These are phyloP conservation scores for Ophiocordyceps camponoti-leonardi DNA, from an alignment of 2,329 filamentous ascomycete genomes.

Conservation along the genomic window DNA sequence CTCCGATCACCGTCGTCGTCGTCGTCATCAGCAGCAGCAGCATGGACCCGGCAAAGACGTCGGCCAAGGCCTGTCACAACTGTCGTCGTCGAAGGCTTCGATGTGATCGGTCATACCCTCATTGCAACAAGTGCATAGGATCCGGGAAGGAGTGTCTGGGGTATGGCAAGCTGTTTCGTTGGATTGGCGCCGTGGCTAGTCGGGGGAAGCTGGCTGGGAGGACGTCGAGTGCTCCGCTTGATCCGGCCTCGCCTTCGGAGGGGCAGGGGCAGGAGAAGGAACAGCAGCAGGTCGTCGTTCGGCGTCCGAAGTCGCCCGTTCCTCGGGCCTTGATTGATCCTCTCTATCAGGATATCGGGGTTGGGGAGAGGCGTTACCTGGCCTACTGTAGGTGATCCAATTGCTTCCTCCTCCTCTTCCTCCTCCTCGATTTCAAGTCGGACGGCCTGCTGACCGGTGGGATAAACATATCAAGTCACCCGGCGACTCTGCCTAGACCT, in stretches of 20 bases:
- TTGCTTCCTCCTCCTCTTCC: no score
- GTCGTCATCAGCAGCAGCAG: no score
- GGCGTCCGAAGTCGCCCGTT: constrained; percentile 1
- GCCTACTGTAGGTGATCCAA: constrained; percentile 18
- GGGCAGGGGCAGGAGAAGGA: no score
- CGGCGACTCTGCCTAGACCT: constrained; percentile 35
- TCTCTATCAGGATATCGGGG: constrained; percentile 34
- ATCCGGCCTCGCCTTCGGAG: neutral
- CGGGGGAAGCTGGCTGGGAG: constrained; percentile 23
- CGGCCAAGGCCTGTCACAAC: constrained; percentile 30
- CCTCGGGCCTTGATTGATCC: constrained; percentile 25
- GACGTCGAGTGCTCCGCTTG: constrained; percentile 17
- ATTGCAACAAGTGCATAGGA: constrained; percentile 31
- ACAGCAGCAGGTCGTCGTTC: neutral
- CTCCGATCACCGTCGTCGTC: neutral
- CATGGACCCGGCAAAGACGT: constrained; percentile 1
- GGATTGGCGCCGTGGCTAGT: constrained; percentile 29
- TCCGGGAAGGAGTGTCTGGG: constrained; percentile 33
- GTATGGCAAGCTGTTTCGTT: constrained; percentile 33
- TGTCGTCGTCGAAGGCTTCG: constrained; percentile 34
- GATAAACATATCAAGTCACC: no score
- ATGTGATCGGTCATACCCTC: constrained; percentile 32
- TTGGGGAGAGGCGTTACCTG: constrained; percentile 23
- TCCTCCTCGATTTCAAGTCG: no score
- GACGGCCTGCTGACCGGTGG: neutral